These are phyloP conservation scores for Aspergillus avenaceus DNA, from an alignment of 495 filamentous ascomycete genomes.

Conservation along the genomic window DNA sequence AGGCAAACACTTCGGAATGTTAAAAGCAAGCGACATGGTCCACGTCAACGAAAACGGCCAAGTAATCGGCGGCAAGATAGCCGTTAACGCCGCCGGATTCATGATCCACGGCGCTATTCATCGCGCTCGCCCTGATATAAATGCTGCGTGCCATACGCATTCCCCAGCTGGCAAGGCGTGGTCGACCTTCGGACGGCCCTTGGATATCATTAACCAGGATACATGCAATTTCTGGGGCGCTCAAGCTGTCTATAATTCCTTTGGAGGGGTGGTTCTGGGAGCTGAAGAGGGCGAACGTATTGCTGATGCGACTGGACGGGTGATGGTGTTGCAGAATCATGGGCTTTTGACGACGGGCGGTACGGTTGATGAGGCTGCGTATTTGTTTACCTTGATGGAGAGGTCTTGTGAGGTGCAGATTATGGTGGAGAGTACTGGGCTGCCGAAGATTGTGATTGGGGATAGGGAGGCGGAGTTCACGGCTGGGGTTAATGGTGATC, in stretches of 20 bases:
- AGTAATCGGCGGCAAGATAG: conserved; percentile 36
- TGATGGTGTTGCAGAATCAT: conserved; percentile 50
- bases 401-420: conserved; percentile 49
- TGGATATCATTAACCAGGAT: conserved; percentile 40
- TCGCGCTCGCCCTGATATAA: conserved; percentile 18
- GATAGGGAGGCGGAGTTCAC: conserved; percentile 51
- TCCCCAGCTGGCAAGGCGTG: conserved; percentile 22
- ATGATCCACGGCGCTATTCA: conserved; percentile 42
- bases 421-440: conserved; percentile 44
- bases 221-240: conserved; percentile 49
- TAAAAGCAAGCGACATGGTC: conserved; percentile 27
- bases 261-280: conserved; percentile 54
- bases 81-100: conserved; percentile 53
- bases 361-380: conserved; percentile 56
- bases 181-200: conserved; percentile 19
- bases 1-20: conserved; percentile 26
- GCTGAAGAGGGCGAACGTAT: conserved; percentile 48
- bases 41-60: conserved; percentile 18
- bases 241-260: conserved; percentile 49
- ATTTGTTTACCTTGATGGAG: conserved; percentile 48
- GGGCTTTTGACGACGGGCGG: conserved; percentile 49
- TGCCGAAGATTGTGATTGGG: conserved; percentile 37
- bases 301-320: conserved; percentile 39
- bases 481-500: conserved; percentile 48
- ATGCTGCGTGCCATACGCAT: conserved; percentile 28